Base-by-base conservation (phyloP, 352 stramenopile genomes). In the Phytophthora multivora region DNA sequence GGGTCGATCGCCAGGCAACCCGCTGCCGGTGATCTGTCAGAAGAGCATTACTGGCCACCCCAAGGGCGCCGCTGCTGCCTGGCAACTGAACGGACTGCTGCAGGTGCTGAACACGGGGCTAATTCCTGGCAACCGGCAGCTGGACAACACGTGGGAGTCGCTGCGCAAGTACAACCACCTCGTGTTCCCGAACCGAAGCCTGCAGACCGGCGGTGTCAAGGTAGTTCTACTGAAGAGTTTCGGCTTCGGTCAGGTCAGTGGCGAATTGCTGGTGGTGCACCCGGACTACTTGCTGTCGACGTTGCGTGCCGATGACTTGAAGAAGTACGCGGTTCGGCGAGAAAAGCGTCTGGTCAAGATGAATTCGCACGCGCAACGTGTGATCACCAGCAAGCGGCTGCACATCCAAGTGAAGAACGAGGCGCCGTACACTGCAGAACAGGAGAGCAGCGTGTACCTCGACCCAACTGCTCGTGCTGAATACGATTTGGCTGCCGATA, bases 401-500 rank as follows among this genome's bases (percentile, higher is more conserved):
- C 75, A 90, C 59, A 80, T 96, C 28, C 77, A 91, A 25, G 77
- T 96, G 26, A 96, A 96, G 83, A 73, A 92, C 51, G 57, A 83
- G 40, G 79, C 89, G 19, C 89, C 89, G 49, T 96, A 95, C 80
- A 86, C 86, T 15, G 66, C 74, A 11, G 79, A 83, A n/a, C 82
- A 94, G 59, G 87, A 96, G 62, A 90, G 80, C 79, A 83, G 64
- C 35, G 87, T 96, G 59, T 96, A 96, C 71, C 67, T 96, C 49
- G 81, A 96, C 57, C 86, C 87, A 13, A 88, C 65, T 6, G 86
- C 87, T 42, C 84, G 89, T 66, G 89, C 89, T 3, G 64, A 81
- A 59, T 95, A 82, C 70, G 86, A 95, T 55, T 51, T 73, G 15
- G 71, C 71, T 5, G 69, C 76, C 9, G 73, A 82, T 60, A 89